Evolutionary conservation across 116 monocot genomes (phyloP), one percentile per base, ranked within the genome.

Genomic region (Dioscorea cayenensis): DNA sequence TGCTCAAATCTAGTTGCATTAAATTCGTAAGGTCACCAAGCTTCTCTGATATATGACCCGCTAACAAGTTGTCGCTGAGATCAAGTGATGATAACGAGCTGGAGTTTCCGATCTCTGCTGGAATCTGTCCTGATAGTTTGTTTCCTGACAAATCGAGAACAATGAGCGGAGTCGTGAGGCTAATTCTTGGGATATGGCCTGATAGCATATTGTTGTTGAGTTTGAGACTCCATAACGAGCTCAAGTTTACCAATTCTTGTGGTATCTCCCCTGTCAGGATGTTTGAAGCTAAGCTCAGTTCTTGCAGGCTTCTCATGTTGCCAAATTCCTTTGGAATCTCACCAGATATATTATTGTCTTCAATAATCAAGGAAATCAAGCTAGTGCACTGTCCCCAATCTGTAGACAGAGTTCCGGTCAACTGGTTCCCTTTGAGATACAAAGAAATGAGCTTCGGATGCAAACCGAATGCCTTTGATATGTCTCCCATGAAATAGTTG

Each of bases 191-290:
- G 67, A 96, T 84, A 35, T 27, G 12, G 12, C 90, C 86, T 23
- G 77, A 71, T 49, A 96, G 49, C 12, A 72, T 52, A 84, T 96
- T 96, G 51, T 71, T 58, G 55, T 90, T 84, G 67, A 96, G 36
- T 21, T 87, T 81, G 19, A 96, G 80, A 65, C 88, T 87, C 67
- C 73, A 79, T 20, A 96, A 51, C 27, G 70, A 48, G 14, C 38
- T 51, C 51, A 85, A 75, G 1, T 79, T 71, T 1, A 77, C 77
- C 58, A 90, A 28, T 67, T 84, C 67, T 6, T 73, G 37, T 28
- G 96, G 96, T 36, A 96, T 80, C 16, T n/a, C 9, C 8, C 95
- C 92, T 14, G 81, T 72, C 69, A 96, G 75, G 5, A 71, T 65
- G 71, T 96, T 96, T 6, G 76, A 73, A 73, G 80, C 9, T 92